Percentiles rank a stretch among this genome's conserved stretches.
Conservation (phyloP, 2,329 filamentous ascomycete genomes). For the Botrytis elliptica region DNA sequence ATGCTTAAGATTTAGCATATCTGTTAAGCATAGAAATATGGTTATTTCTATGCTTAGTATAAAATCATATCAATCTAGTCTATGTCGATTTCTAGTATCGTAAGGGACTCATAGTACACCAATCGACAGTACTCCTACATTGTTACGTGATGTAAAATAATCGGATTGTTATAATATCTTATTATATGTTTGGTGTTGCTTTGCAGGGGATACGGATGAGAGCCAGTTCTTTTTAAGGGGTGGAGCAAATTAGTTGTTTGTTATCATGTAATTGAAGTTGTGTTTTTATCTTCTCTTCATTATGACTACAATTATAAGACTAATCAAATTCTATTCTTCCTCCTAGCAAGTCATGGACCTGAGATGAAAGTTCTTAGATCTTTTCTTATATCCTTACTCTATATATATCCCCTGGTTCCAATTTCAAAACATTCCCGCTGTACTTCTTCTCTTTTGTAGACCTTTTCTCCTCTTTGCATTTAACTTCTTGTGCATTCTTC, state of each 20-base stretch:
- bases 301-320: neutral
- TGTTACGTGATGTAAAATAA: neutral
- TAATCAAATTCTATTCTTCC: neutral
- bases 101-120: neutral
- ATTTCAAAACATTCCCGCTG: neutral
- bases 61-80: neutral
- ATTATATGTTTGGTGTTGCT: neutral
- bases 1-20: neutral
- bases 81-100: neutral
- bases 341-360: neutral
- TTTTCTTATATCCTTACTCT: neutral
- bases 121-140: too few species aligned
- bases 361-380: neutral
- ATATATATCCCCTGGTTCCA: neutral
- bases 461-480: too few species aligned
- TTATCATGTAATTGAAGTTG: neutral
- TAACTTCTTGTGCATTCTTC: too few species aligned
- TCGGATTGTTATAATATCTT: neutral
- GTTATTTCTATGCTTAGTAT: neutral
- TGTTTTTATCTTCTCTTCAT: neutral
- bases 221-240: neutral
- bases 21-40: neutral
- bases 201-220: neutral
- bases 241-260: neutral
- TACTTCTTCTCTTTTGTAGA: too few species aligned